A percentile compares a stretch with the other conserved stretches of the same genome.
These are phyloP conservation scores for Myotisia sp. DNA, from an alignment of 2,329 filamentous ascomycete species.

Conservation along the genomic window DNA sequence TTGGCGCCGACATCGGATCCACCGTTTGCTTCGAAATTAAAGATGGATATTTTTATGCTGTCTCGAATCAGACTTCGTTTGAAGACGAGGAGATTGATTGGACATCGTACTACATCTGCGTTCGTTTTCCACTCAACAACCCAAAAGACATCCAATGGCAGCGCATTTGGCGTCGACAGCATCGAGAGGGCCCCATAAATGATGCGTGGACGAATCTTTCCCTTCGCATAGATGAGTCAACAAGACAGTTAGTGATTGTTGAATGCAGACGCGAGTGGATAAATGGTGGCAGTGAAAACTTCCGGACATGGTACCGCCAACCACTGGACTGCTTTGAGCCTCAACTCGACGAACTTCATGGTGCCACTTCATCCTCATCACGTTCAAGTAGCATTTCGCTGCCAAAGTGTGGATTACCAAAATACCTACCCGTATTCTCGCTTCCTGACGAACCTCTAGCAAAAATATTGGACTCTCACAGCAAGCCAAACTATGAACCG, in stretches of 20 bases:
- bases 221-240: constrained; percentile 46
- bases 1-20: constrained; percentile 50
- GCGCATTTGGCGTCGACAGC: constrained; percentile 50
- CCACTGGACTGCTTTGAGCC: constrained; percentile 19
- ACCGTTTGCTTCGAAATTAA: constrained; percentile 60
- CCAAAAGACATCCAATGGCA: constrained; percentile 36
- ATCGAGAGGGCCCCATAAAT: constrained; percentile 57
- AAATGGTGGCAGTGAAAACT: constrained; percentile 41
- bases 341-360: constrained; percentile 3
- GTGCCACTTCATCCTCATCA: neutral
- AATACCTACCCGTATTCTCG: constrained; percentile 10
- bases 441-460: constrained; percentile 19
- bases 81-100: constrained; percentile 51
- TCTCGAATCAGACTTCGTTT: constrained; percentile 51
- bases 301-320: constrained; percentile 51
- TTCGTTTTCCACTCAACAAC: constrained; percentile 44
- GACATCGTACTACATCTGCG: constrained; percentile 54
- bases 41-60: constrained; percentile 50
- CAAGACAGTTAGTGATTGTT: constrained; percentile 45
- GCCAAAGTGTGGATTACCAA: constrained; percentile 8
- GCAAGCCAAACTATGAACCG: constrained; percentile 23
- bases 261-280: constrained; percentile 58
- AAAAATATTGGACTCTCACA: constrained; percentile 17
- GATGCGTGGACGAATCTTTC: constrained; percentile 58
- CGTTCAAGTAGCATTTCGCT: neutral